Evolutionary conservation across 371 early-diverging fungal genomes (phyloP), one percentile per base, ranked within the genome.

Genomic region (Lichtheimia hyalospora): DNA sequence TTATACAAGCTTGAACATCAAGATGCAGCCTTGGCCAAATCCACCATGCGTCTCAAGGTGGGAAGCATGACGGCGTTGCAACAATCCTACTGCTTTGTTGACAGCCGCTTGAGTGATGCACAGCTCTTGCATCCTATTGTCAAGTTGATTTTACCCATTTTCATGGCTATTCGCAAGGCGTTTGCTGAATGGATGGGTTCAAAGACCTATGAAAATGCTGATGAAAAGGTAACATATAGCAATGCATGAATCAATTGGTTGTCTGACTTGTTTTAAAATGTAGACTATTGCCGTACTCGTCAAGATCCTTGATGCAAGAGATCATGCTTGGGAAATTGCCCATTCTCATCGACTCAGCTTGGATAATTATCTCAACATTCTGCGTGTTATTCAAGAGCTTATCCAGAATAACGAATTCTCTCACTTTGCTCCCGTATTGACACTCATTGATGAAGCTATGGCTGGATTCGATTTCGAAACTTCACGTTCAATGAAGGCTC

Each of bases 251-350:
- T 34, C 34, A 10, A 34, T 34, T 34, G 34, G 34, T 34, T 34
- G 34, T 34, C 34, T 34, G 2, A 34, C 10, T 34, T 25, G 25
- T 34, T 34, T 6, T 10, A 8, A 8, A 34, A 27, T 5, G 7
- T 34, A 34, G 34, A 34, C 34, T 8, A 34, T 34, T 0, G 34
- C 6, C 10, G 34, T 34, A 5, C 34, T 34, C 1, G 34, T 34
- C 50, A 60, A 73, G 20, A 72, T 89, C 50, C 68, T 90, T 16
- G 88, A 86, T 60, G 68, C 78, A 43, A 76, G 84, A 16, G 82
- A 85, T 48, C 82, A 74, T 58, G 73, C 88, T 42, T 87, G 89
- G 89, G 59, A 68, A 12, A 63, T 74, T 21, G 73, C 84, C 12
- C 81, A 83, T 18, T 57, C 67, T 12, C 66, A 67, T 21, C 75